phyloP scores from a whole-genome alignment of 2,329 filamentous ascomycete species.

The Chaetomium globosum region DNA sequence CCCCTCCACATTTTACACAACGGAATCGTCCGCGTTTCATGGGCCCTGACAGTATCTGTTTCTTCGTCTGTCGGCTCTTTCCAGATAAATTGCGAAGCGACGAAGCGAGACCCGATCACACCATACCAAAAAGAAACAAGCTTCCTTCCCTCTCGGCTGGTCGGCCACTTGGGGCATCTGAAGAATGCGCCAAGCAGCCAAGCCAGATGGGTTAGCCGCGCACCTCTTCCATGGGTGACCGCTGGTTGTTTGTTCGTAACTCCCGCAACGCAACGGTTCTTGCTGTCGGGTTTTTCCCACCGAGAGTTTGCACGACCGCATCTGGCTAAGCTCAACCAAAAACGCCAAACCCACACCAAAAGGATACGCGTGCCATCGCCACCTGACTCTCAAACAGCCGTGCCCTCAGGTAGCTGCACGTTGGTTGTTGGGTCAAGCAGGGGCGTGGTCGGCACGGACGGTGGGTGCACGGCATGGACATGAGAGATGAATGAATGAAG shows the following conservation, averaged over 20 bases:
- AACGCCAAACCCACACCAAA: background rate
- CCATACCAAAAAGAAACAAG: conserved; percentile 28
- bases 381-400: background rate
- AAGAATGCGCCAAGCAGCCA: conserved; percentile 28
- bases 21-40: background rate
- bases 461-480: too few species aligned
- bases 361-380: background rate
- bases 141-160: conserved; percentile 19
- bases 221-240: conserved; percentile 20
- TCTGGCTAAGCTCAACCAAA: conserved; percentile 5
- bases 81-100: background rate
- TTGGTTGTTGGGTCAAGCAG: background rate
- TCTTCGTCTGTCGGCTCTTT: background rate
- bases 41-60: background rate
- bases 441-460: background rate
- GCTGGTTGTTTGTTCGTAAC: too few species aligned
- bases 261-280: background rate
- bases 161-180: conserved; percentile 14
- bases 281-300: background rate
- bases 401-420: conserved; percentile 15
- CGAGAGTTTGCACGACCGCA: background rate
- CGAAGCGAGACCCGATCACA: conserved; percentile 21
- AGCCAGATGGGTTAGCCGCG: conserved; percentile 35
- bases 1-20: background rate
- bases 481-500: background rate